phyloP scores from a whole-genome alignment of 768 basidiomycete species.

The Cystofilobasidium bisporidii region DNA sequence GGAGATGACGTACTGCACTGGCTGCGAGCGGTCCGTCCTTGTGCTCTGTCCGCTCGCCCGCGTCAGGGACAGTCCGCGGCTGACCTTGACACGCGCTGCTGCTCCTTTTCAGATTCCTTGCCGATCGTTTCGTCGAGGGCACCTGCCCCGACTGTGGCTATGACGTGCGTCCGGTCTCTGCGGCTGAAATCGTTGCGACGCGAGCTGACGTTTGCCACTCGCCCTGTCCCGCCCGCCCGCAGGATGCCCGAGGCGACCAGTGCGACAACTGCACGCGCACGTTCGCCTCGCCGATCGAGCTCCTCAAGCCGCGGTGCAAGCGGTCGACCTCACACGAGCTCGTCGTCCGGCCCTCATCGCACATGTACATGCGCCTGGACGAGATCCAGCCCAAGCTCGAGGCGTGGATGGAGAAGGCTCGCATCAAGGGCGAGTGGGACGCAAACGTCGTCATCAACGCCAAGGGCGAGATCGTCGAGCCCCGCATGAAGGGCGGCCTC shows the following conservation, averaged over 20 bases:
- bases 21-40: constrained; percentile 62
- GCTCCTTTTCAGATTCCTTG: constrained; percentile 52
- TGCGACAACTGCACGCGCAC: constrained; percentile 90
- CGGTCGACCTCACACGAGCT: constrained; percentile 71
- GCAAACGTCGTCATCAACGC: constrained; percentile 80
- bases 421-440: constrained; percentile 79
- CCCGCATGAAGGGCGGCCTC: constrained; percentile 71
- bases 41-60: too few species aligned
- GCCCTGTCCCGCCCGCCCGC: too few species aligned
- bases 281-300: constrained; percentile 74
- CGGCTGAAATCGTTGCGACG: too few species aligned
- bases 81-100: too few species aligned
- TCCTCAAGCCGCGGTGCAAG: constrained; percentile 89
- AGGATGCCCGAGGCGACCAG: constrained; percentile 97
- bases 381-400: constrained; percentile 69
- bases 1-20: constrained; percentile 91
- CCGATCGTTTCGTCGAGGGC: constrained; percentile 97
- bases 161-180: constrained; percentile 57
- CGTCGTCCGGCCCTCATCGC: constrained; percentile 63
- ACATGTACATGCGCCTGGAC: constrained; percentile 86
- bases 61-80: too few species aligned
- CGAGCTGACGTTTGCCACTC: too few species aligned
- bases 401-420: constrained; percentile 74
- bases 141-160: constrained; percentile 87
- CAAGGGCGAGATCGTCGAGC: constrained; percentile 81